A percentile compares a stretch with the other conserved stretches of the same genome.
Conservation (phyloP, 441 rosid species). For the Isatis lusitanica region DNA sequence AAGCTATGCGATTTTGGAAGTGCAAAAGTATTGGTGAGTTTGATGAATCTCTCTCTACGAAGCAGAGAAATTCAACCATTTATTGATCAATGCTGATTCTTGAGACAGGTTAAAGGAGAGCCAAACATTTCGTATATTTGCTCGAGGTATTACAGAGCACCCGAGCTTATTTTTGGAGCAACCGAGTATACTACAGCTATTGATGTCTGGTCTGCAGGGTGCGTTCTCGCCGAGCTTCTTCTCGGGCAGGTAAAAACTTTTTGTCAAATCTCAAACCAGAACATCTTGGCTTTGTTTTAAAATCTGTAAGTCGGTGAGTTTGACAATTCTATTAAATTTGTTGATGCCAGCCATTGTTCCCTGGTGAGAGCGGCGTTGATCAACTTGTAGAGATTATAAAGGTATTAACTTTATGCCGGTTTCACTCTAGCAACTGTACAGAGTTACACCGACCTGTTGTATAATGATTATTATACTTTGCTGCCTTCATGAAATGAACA, state of each 20-base stretch:
- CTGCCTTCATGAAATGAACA: slow-evolving; percentile 33
- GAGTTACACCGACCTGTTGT: background rate
- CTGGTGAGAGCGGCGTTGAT: slow-evolving; percentile 97
- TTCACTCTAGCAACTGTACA: background rate
- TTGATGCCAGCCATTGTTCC: slow-evolving; percentile 47
- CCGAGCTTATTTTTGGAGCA: slow-evolving; percentile 95
- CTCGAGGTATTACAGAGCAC: slow-evolving; percentile 96
- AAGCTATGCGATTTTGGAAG: slow-evolving; percentile 95
- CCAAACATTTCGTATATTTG: slow-evolving; percentile 96
- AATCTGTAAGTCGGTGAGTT: background rate
- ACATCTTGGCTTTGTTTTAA: background rate
- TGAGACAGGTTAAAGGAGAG: slow-evolving; percentile 83
- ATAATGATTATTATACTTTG: background rate
- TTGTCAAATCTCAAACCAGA: background rate
- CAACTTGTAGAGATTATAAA: slow-evolving; percentile 97
- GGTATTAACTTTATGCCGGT: slow-evolving; percentile 41
- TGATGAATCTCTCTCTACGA: background rate
- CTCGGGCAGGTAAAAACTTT: slow-evolving; percentile 78
- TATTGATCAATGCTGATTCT: slow-evolving; percentile 17
- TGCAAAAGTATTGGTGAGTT: slow-evolving; percentile 92
- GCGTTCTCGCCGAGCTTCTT: slow-evolving; percentile 88
- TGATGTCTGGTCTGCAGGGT: slow-evolving; percentile 97
- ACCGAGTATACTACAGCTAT: slow-evolving; percentile 93
- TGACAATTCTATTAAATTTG: slow-evolving; percentile 7
- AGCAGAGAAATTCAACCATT: background rate